Percentiles rank a stretch among this genome's conserved stretches.
These are phyloP conservation scores for Saccharum officinarum DNA, from an alignment of 176 grass and related monocot species.

Conservation along the genomic window DNA sequence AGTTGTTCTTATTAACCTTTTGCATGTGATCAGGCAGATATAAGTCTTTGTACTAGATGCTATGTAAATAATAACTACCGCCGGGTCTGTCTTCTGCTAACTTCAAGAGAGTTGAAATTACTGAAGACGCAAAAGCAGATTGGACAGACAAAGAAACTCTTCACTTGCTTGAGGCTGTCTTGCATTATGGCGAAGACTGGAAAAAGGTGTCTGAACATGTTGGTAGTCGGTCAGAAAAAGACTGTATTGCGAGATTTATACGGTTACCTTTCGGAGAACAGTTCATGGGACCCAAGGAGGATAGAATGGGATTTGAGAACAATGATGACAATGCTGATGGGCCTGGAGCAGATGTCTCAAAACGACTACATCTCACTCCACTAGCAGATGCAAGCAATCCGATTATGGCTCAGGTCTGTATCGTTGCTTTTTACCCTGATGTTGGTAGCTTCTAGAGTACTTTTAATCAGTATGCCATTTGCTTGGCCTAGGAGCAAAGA, in stretches of 20 bases:
- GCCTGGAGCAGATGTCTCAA: constrained; percentile 43
- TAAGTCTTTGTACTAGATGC: constrained; percentile 85
- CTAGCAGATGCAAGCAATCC: constrained; percentile 95
- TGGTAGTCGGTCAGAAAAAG: constrained; percentile 80
- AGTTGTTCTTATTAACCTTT: constrained; percentile 23
- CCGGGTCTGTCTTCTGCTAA: constrained; percentile 81
- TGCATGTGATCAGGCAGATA: constrained; percentile 67
- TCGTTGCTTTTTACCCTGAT: constrained; percentile 9
- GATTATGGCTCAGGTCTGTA: constrained; percentile 86
- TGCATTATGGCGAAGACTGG: constrained; percentile 91
- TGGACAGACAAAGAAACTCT: constrained; percentile 99
- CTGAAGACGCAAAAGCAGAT: constrained; percentile 76
- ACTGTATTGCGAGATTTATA: constrained; percentile 89
- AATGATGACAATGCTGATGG: constrained; percentile 43
- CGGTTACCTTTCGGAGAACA: constrained; percentile 91
- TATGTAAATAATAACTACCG: constrained; percentile 74
- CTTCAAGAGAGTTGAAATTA: constrained; percentile 86
- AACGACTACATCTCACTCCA: constrained; percentile 65
- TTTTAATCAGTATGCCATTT: constrained; percentile 3
- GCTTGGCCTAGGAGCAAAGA: not conserved
- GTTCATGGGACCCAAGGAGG: constrained; percentile 69
- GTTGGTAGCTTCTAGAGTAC: not conserved
- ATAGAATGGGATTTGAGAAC: constrained; percentile 38
- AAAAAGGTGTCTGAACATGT: constrained; percentile 93
- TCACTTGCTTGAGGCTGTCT: constrained; percentile 93